These are phyloP conservation scores for Phytophthora multivora DNA, from an alignment of 352 stramenopile species.

Conservation along the genomic window DNA sequence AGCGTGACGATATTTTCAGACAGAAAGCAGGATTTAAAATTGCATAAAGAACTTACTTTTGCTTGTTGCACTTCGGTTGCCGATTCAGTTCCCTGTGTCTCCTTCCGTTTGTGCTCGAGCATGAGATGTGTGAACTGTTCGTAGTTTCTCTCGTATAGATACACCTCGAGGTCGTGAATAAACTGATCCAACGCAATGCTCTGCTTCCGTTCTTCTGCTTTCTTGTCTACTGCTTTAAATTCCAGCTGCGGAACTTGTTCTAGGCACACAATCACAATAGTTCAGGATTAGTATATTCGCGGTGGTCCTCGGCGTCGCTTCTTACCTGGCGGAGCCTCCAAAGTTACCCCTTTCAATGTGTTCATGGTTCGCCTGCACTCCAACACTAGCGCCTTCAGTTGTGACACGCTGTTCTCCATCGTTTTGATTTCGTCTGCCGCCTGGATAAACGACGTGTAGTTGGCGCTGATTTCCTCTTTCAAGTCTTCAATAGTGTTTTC, in stretches of 20 bases:
- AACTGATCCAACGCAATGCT: slow-evolving; percentile 61
- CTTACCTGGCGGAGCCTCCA: slow-evolving; percentile 55
- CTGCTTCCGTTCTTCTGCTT: slow-evolving; percentile 49
- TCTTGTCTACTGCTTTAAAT: slow-evolving; percentile 56
- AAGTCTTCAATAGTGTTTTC: slow-evolving; percentile 85
- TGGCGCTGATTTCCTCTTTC: slow-evolving; percentile 83
- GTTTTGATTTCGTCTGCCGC: slow-evolving; percentile 76
- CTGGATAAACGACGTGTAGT: slow-evolving; percentile 83
- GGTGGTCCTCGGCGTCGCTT: not conserved
- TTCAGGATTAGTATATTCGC: not conserved
- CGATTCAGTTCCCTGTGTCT: slow-evolving; percentile 41
- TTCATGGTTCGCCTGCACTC: slow-evolving; percentile 79
- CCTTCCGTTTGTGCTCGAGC: slow-evolving; percentile 56
- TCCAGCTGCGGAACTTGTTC: slow-evolving; percentile 39
- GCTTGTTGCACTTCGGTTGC: slow-evolving; percentile 48
- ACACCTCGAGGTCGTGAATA: slow-evolving; percentile 73
- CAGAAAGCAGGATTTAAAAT: not conserved
- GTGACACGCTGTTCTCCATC: slow-evolving; percentile 86
- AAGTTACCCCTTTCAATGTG: slow-evolving; percentile 48
- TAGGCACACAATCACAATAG: slow-evolving; percentile 21
- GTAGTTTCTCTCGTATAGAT: slow-evolving; percentile 69
- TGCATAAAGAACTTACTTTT: slow-evolving; percentile 32
- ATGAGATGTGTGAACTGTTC: slow-evolving; percentile 58
- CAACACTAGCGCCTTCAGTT: slow-evolving; percentile 74
- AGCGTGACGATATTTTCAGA: not conserved